Evolutionary conservation across 257 asterid genomes (phyloP).

Genomic region (Solanum sitiens): DNA sequence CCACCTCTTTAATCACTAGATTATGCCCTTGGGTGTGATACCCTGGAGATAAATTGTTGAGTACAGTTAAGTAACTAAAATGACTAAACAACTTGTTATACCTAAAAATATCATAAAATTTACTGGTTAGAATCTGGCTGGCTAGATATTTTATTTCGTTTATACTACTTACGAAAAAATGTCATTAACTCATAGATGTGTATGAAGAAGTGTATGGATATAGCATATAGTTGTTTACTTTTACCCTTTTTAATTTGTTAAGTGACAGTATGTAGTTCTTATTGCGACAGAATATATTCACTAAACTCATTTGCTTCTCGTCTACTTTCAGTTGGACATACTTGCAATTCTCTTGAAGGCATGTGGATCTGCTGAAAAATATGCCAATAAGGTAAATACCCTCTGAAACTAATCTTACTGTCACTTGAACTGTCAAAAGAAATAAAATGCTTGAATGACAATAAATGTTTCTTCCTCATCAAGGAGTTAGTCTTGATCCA

Average conservation of each 20-base stretch:
- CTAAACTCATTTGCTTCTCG: not conserved
- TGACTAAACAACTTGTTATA: not conserved
- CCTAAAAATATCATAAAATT: not conserved
- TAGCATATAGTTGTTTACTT: not conserved
- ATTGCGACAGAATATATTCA: not conserved
- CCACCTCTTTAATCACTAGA: not conserved
- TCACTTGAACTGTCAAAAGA: not conserved
- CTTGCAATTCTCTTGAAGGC: constrained; percentile 72
- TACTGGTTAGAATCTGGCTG: not conserved
- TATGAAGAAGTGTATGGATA: not conserved
- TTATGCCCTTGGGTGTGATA: not conserved
- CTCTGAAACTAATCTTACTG: not conserved
- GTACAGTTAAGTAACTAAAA: not conserved
- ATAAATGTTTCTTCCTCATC: not conserved
- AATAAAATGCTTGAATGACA: not conserved
- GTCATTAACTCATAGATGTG: not conserved
- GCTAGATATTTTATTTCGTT: not conserved
- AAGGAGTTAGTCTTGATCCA: not conserved
- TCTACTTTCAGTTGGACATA: constrained; percentile 63
- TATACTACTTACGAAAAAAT: not conserved
- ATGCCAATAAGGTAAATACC: constrained; percentile 44
- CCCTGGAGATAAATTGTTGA: not conserved
- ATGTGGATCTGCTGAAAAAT: constrained; percentile 43
- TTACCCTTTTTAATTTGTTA: not conserved
- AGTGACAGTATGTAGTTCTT: not conserved